Percentiles rank a stretch among this genome's conserved stretches.
Conservation (phyloP, 441 rosid genomes). For the Gossypium gossypioides region DNA sequence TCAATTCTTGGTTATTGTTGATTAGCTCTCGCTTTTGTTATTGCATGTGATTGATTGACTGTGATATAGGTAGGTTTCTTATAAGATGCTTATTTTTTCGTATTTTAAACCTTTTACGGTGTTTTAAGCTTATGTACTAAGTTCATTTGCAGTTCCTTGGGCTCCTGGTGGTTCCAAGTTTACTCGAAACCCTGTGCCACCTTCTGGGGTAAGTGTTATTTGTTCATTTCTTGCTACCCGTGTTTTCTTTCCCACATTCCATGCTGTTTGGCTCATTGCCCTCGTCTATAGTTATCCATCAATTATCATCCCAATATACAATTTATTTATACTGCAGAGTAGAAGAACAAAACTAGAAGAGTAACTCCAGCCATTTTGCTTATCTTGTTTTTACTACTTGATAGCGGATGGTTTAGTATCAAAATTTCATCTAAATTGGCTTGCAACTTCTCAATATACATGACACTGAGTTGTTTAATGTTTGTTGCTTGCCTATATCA, state of each 20-base stretch:
- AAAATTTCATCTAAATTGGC: neutral
- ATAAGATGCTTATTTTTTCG: neutral
- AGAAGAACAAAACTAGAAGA: conserved; percentile 1
- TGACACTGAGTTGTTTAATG: neutral
- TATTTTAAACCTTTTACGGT: neutral
- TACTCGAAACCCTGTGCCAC: conserved; percentile 80
- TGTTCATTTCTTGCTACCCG: neutral
- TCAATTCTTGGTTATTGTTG: neutral
- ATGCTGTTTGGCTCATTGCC: neutral
- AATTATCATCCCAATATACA: neutral
- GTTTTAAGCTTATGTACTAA: conserved; percentile 7
- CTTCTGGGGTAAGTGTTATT: conserved; percentile 54
- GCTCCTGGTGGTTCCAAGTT: conserved; percentile 96
- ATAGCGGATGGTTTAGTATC: neutral
- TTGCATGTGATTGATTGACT: neutral
- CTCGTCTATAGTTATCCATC: neutral
- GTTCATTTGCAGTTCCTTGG: conserved; percentile 75
- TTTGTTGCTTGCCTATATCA: neutral
- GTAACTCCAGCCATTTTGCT: neutral
- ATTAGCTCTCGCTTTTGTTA: neutral
- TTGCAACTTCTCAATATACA: neutral
- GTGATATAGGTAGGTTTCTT: neutral
- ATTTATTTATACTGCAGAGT: neutral
- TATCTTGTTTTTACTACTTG: neutral
- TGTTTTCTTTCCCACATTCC: neutral